phyloP scores from a whole-genome alignment of 805 yeast genomes.

The Candida argentea region DNA sequence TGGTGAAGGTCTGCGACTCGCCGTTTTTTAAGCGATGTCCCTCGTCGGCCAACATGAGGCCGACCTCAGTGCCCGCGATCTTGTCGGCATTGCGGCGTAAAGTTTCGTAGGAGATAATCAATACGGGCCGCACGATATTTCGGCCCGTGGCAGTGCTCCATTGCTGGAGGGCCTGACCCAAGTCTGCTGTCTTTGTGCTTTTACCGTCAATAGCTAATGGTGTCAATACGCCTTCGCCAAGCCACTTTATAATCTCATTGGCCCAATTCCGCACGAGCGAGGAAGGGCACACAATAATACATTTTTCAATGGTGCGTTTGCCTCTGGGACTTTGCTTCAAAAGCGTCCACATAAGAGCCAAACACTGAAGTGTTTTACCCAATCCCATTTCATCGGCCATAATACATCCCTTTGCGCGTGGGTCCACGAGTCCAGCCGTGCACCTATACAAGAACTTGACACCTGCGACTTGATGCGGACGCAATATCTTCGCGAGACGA shows the following conservation, averaged over 20 bases:
- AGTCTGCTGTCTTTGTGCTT: slow-evolving; percentile 57
- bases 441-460: slow-evolving; percentile 85
- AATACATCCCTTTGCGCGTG: slow-evolving; percentile 86
- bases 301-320: slow-evolving; percentile 72
- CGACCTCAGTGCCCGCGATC: slow-evolving; percentile 68
- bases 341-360: slow-evolving; percentile 86
- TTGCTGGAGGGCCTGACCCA: slow-evolving; percentile 54
- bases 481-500: slow-evolving; percentile 61
- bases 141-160: slow-evolving; percentile 91
- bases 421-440: slow-evolving; percentile 76
- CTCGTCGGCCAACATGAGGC: slow-evolving; percentile 59
- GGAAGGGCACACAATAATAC: slow-evolving; percentile 91
- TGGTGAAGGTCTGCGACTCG: slow-evolving; percentile 83
- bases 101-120: slow-evolving; percentile 92
- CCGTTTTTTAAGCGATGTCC: slow-evolving; percentile 50
- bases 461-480: slow-evolving; percentile 97
- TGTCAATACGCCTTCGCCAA: slow-evolving; percentile 82
- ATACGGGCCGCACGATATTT: slow-evolving; percentile 82
- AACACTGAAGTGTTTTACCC: slow-evolving; percentile 85
- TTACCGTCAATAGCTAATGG: slow-evolving; percentile 93
- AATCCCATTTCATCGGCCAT: slow-evolving; percentile 99
- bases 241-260: slow-evolving; percentile 88
- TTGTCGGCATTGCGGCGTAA: slow-evolving; percentile 75
- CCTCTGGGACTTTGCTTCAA: slow-evolving; percentile 83
- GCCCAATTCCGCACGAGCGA: slow-evolving; percentile 96